A percentile compares a stretch with the other conserved stretches of the same genome.
Evolutionary conservation across 2,329 filamentous ascomycete species (phyloP).

Genomic region (Colletotrichum theobromicola): DNA sequence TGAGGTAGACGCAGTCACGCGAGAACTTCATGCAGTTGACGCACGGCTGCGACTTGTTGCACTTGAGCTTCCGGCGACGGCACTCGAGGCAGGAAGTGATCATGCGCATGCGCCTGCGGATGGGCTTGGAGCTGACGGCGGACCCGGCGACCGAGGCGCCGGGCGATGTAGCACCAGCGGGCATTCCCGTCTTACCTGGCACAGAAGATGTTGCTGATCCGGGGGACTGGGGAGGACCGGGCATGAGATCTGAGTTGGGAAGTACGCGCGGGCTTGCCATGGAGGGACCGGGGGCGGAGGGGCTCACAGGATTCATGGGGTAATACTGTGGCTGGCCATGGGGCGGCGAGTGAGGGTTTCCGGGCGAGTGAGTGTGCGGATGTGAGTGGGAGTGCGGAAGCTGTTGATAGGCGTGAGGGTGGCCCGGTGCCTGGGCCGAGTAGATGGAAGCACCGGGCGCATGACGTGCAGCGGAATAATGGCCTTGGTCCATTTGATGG

Average conservation of each 20-base stretch:
- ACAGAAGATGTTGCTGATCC: slow-evolving; percentile 9
- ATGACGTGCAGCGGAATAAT: slow-evolving; percentile 22
- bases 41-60: slow-evolving; percentile 76
- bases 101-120: slow-evolving; percentile 67
- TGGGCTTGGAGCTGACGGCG: slow-evolving; percentile 39
- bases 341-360: slow-evolving; percentile 2
- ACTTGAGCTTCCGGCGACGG: slow-evolving; percentile 78
- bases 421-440: slow-evolving; percentile 3
- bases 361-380: slow-evolving; percentile 3
- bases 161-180: background rate
- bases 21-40: slow-evolving; percentile 65
- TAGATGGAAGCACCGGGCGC: slow-evolving; percentile 9
- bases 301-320: slow-evolving; percentile 13
- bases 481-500: slow-evolving; percentile 14
- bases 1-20: slow-evolving; percentile 67
- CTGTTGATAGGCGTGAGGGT: slow-evolving; percentile 1
- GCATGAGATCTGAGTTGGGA: slow-evolving; percentile 14
- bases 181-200: background rate
- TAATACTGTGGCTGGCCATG: slow-evolving; percentile 21
- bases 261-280: slow-evolving; percentile 17
- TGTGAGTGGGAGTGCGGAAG: background rate
- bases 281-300: background rate
- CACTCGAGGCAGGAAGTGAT: slow-evolving; percentile 75
- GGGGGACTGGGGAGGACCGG: slow-evolving; percentile 8
- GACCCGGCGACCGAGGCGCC: background rate